phyloP scores from a whole-genome alignment of 352 stramenopile genomes.

The Globisporangium mamillatum region DNA sequence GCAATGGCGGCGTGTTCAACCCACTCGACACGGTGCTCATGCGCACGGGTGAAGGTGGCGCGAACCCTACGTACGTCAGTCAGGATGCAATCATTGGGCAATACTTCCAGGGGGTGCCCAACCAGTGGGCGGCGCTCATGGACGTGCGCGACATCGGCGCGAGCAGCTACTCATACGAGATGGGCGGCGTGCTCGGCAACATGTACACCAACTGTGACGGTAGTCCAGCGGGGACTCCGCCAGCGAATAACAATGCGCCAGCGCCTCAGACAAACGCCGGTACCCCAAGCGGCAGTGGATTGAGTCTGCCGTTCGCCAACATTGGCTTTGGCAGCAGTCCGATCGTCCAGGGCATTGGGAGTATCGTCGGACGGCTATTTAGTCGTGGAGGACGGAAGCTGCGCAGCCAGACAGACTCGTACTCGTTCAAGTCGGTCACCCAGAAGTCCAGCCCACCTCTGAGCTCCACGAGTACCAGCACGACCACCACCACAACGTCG shows the following conservation, averaged over 20 bases:
- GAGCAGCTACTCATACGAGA: slow-evolving; percentile 17
- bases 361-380: slow-evolving; percentile 2
- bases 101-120: slow-evolving; percentile 57
- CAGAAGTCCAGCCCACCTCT: neutral
- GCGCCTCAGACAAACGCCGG: neutral
- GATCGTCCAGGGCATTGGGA: slow-evolving; percentile 5
- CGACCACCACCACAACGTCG: slow-evolving; percentile 5
- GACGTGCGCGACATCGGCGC: slow-evolving; percentile 12
- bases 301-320: slow-evolving; percentile 2
- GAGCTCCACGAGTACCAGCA: slow-evolving; percentile 11
- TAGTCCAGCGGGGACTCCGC: slow-evolving; percentile 26
- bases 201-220: slow-evolving; percentile 26
- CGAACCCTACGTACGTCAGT: slow-evolving; percentile 16
- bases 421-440: slow-evolving; percentile 2
- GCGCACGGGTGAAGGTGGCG: slow-evolving; percentile 28
- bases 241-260: slow-evolving; percentile 14
- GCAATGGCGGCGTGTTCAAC: slow-evolving; percentile 11
- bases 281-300: neutral
- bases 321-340: neutral
- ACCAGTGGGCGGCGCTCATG: slow-evolving; percentile 14
- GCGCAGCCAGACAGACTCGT: neutral
- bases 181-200: slow-evolving; percentile 8
- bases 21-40: slow-evolving; percentile 23
- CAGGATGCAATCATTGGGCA: slow-evolving; percentile 23
- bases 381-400: neutral